These are phyloP conservation scores for Thamnidium elegans DNA, from an alignment of 192 early-diverging fungal genomes.

Conservation along the genomic window DNA sequence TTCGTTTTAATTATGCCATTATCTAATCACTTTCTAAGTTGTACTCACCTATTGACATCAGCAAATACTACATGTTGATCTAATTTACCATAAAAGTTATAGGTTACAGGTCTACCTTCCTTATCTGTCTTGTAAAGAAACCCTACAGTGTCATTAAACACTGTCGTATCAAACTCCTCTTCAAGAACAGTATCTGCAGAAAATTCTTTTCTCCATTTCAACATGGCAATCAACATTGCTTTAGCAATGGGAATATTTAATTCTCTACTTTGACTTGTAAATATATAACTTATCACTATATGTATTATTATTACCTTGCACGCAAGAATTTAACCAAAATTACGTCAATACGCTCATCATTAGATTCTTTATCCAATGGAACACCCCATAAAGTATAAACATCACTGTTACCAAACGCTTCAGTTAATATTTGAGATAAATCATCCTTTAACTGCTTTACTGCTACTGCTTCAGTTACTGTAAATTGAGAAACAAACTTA, in stretches of 20 bases:
- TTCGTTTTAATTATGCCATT: not conserved
- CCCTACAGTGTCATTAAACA: slow-evolving; percentile 44
- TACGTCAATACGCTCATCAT: slow-evolving; percentile 54
- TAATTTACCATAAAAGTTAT: slow-evolving; percentile 53
- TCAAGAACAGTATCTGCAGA: slow-evolving; percentile 41
- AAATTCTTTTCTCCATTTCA: slow-evolving; percentile 59
- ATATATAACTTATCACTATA: too few relatives aligned
- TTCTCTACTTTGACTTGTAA: slow-evolving; percentile 16
- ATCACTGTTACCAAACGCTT: slow-evolving; percentile 24
- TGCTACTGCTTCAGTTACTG: slow-evolving; percentile 30
- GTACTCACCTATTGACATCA: slow-evolving; percentile 35
- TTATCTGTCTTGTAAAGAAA: slow-evolving; percentile 48
- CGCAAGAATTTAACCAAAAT: slow-evolving; percentile 56
- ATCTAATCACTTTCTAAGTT: not conserved
- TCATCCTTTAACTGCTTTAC: slow-evolving; percentile 45
- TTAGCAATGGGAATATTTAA: slow-evolving; percentile 36
- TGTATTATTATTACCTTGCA: slow-evolving; percentile 39
- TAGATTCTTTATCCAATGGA: slow-evolving; percentile 35
- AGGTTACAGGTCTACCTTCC: slow-evolving; percentile 52
- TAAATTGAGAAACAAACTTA: slow-evolving; percentile 33
- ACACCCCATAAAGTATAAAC: slow-evolving; percentile 52
- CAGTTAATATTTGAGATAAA: slow-evolving; percentile 44
- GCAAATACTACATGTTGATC: slow-evolving; percentile 54
- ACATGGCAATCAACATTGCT: slow-evolving; percentile 47
- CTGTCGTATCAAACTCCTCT: slow-evolving; percentile 45